Evolutionary conservation across 352 stramenopile species (phyloP).

Genomic region (Halophytophthora polymorphica): DNA sequence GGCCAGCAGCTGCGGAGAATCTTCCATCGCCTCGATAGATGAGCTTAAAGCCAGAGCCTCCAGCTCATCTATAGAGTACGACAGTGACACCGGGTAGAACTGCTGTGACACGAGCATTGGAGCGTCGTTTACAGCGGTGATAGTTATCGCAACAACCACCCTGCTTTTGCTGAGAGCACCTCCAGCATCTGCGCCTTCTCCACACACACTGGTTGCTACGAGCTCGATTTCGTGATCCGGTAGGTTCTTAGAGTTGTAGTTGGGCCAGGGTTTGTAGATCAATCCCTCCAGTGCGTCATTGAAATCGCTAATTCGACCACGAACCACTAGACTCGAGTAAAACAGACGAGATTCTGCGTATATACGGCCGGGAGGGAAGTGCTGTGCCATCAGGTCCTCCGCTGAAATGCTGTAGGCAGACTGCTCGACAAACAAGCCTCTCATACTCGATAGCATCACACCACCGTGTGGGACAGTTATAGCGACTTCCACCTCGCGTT

Average conservation of each 20-base stretch:
- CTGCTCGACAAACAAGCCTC: conserved; percentile 29
- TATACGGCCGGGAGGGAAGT: conserved; percentile 7
- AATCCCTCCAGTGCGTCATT: conserved; percentile 50
- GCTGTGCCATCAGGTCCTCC: conserved; percentile 10
- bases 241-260: conserved; percentile 51
- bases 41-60: conserved; percentile 1
- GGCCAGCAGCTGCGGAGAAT: conserved; percentile 25
- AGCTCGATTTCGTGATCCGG: conserved; percentile 35
- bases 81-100: conserved; percentile 18
- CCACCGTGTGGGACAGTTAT: conserved; percentile 41
- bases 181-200: neutral
- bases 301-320: conserved; percentile 33
- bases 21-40: conserved; percentile 36
- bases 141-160: conserved; percentile 19
- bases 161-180: neutral
- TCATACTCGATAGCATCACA: conserved; percentile 47
- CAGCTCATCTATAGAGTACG: conserved; percentile 6
- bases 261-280: conserved; percentile 42
- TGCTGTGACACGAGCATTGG: conserved; percentile 25
- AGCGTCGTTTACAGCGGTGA: conserved; percentile 36
- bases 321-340: conserved; percentile 30
- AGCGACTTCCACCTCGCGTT: conserved; percentile 32
- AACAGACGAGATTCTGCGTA: conserved; percentile 37
- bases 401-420: conserved; percentile 15
- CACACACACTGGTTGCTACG: conserved; percentile 8